Conservation (phyloP, 371 early-diverging fungal species). For the Apophysomyces elegans region DNA sequence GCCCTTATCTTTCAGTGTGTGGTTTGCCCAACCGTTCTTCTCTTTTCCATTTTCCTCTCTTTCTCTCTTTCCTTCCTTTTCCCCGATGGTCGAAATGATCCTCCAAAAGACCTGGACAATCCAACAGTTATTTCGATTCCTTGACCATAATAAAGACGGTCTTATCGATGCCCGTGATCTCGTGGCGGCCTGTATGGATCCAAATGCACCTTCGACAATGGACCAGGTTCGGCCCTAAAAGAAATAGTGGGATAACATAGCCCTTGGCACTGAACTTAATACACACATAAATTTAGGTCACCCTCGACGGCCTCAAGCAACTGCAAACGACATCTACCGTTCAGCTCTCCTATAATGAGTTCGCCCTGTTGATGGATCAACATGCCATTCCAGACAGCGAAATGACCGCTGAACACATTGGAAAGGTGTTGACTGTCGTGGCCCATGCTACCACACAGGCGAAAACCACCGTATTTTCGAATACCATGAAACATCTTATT, state of each 20-base stretch:
- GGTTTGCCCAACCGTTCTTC: not conserved
- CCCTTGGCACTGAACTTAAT: not conserved
- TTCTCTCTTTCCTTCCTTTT: not conserved
- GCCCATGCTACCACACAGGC: constrained; percentile 20
- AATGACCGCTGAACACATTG: constrained; percentile 43
- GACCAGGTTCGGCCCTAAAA: constrained; percentile 37
- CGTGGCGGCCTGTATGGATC: constrained; percentile 44
- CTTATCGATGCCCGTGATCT: constrained; percentile 60
- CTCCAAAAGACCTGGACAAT: constrained; percentile 42
- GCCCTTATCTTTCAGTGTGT: no score
- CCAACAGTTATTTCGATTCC: constrained; percentile 55
- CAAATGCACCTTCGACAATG: constrained; percentile 31
- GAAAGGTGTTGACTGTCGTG: constrained; percentile 36
- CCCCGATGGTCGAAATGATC: constrained; percentile 16
- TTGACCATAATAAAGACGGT: constrained; percentile 66
- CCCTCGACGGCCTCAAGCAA: constrained; percentile 20
- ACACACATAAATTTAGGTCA: constrained; percentile 13
- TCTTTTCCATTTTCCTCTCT: constrained; percentile 1
- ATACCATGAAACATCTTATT: constrained; percentile 80
- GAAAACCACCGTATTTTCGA: constrained; percentile 37
- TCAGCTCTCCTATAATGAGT: constrained; percentile 35
- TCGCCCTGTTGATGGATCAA: constrained; percentile 32
- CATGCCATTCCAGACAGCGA: constrained; percentile 34
- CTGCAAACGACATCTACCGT: constrained; percentile 16
- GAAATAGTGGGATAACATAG: not conserved